These are phyloP conservation scores for Sugiyamaella qingdaonensis DNA, from an alignment of 805 yeast genomes.

Conservation along the genomic window DNA sequence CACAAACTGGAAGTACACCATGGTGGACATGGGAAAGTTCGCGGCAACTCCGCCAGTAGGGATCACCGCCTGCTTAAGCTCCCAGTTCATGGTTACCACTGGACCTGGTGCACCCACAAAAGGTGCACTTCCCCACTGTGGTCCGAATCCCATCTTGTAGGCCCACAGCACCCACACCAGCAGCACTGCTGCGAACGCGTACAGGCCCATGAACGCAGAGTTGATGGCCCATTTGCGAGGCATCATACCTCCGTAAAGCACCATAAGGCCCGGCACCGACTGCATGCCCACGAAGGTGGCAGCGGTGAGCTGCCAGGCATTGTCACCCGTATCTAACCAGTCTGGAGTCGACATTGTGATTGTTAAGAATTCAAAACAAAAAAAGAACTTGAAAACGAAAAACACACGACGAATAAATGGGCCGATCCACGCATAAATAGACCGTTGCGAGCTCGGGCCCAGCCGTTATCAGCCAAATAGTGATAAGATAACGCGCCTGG, in stretches of 20 bases:
- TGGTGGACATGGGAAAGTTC: slow-evolving; percentile 9
- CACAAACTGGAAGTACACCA: slow-evolving; percentile 10
- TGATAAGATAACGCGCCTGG: too few relatives aligned
- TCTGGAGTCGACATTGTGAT: slow-evolving; percentile 1
- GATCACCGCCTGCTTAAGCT: slow-evolving; percentile 7
- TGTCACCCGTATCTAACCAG: slow-evolving; percentile 10
- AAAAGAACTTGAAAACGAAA: too few relatives aligned
- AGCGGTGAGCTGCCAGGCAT: slow-evolving; percentile 10
- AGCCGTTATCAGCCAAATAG: too few relatives aligned
- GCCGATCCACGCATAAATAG: too few relatives aligned
- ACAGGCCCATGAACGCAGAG: slow-evolving; percentile 9
- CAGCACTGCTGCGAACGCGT: slow-evolving; percentile 8
- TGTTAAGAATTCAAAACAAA: background rate
- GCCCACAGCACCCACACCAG: slow-evolving; percentile 8
- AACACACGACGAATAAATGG: too few relatives aligned
- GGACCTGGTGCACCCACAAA: slow-evolving; percentile 9
- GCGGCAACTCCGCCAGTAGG: slow-evolving; percentile 4
- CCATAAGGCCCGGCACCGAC: slow-evolving; percentile 9
- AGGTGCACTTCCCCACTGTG: slow-evolving; percentile 5
- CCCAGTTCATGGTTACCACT: slow-evolving; percentile 8
- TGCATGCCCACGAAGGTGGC: slow-evolving; percentile 9
- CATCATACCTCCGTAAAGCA: slow-evolving; percentile 6
- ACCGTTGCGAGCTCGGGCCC: too few relatives aligned
- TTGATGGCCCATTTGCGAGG: slow-evolving; percentile 8
- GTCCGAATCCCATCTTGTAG: slow-evolving; percentile 8